Base-by-base conservation (phyloP, 2,329 filamentous ascomycete genomes). In the Trichoderma oligosporum region DNA sequence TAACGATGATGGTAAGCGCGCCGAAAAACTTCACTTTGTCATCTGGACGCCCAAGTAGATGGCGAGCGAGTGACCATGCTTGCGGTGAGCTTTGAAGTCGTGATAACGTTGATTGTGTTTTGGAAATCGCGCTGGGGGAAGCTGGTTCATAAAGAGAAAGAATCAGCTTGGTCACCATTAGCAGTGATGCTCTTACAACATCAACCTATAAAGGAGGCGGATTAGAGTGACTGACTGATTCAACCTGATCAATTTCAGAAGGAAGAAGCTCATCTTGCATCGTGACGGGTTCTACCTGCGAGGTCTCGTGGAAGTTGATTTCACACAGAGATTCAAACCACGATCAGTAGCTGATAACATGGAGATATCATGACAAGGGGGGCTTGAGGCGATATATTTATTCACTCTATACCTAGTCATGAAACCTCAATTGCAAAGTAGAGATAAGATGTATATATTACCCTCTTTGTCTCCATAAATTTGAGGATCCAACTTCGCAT, bases 1-100 rank as follows among this genome's bases (percentile, higher is more conserved):
- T 99, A 65, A 97, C 85, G 49, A 91, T 95, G 63, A 97, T 87
- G 0, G 93, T 97, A 59, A 97, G 79, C 27, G 92, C 93, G 12
- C 91, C 94, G 69, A 96, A 96, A 73, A 97, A 97, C 62, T 88
- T 87, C 63, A 94, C 84, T 65, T 92, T 87, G 60, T 88, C 82
- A 63, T 89, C 85, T 20, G 82, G 75, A 60, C 83, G 84, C 49
- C 77, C 77, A 9, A 97, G 76, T 12, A 97, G 78, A 51, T 84
- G 83, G 67, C 93, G 86, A 18, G 91, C 91, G 44, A 97, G 80
- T 56, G 88, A 81, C 94, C 94, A 99, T 55, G 91, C 93, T 66
- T 89, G 80, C 2, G 86, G 78, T 2, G 90, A 89, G 63, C 84
- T 84, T 68, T 97, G 94, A 16, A 97, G 76, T 24, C 80, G 78